These are phyloP conservation scores for Xylariaceae sp. DNA, from an alignment of 2,329 filamentous ascomycete genomes.

Conservation along the genomic window DNA sequence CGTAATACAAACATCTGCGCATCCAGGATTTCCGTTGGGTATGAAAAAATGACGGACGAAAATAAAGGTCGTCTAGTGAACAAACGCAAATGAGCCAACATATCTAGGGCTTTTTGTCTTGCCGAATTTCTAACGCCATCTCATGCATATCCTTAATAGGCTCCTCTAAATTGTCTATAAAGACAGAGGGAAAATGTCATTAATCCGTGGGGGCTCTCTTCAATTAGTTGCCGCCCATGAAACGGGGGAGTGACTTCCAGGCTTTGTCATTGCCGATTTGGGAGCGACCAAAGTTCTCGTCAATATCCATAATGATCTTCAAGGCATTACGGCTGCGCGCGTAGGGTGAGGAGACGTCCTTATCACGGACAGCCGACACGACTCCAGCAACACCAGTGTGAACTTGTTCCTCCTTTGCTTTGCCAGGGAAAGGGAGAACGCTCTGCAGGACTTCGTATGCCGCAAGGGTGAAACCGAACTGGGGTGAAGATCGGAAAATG, in stretches of 20 bases:
- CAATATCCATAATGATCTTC: constrained; percentile 91
- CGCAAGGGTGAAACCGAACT: constrained; percentile 96
- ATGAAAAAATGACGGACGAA: too few relatives aligned
- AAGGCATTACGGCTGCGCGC: constrained; percentile 77
- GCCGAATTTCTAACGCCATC: constrained; percentile 27
- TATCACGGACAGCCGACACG: constrained; percentile 58
- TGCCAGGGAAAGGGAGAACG: constrained; percentile 72
- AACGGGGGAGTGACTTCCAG: constrained; percentile 51
- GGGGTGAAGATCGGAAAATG: constrained; percentile 90
- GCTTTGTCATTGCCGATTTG: constrained; percentile 53
- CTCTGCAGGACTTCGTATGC: constrained; percentile 90
- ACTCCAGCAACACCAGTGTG: constrained; percentile 61
- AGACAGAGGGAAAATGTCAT: constrained; percentile 16
- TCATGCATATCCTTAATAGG: constrained; percentile 25
- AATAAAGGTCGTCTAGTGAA: too few relatives aligned
- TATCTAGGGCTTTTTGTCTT: too few relatives aligned
- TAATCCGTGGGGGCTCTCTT: constrained; percentile 1
- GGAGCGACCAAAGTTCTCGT: constrained; percentile 83
- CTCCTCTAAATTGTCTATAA: constrained; percentile 19
- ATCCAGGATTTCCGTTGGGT: too few relatives aligned
- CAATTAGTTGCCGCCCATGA: constrained; percentile 40
- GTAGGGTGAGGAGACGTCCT: constrained; percentile 51
- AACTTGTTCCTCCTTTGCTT: constrained; percentile 45
- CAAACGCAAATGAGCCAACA: too few relatives aligned
- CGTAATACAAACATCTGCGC: too few relatives aligned